phyloP scores from a whole-genome alignment of 139 green algal species.

The Closterium sp. region DNA sequence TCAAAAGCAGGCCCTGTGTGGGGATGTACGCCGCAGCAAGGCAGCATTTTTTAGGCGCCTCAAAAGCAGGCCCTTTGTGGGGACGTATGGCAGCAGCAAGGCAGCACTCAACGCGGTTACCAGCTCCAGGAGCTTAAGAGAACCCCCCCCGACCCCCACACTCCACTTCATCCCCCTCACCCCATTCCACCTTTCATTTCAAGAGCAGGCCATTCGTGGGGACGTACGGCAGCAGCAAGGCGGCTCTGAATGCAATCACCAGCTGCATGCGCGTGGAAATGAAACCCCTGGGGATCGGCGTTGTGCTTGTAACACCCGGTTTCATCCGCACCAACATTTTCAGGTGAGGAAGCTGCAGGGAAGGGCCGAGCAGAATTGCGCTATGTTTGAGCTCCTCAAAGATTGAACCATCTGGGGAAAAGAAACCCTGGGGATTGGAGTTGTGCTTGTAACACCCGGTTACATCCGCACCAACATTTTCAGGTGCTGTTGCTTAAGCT shows the following conservation, averaged over 20 bases:
- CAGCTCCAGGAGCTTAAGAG: no score
- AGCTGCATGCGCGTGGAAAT: slow-evolving; percentile 29
- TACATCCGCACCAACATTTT: slow-evolving; percentile 7
- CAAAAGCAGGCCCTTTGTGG: background rate
- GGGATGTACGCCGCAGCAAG: no score
- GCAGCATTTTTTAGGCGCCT: background rate
- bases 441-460: slow-evolving; percentile 16
- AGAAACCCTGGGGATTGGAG: slow-evolving; percentile 18
- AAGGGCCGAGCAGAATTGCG: no score
- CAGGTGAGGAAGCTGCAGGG: no score
- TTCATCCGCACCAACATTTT: slow-evolving; percentile 6
- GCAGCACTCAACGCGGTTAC: no score
- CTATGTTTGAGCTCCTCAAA: no score
- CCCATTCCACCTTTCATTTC: no score
- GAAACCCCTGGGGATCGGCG: slow-evolving; percentile 18
- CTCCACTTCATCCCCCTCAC: no score
- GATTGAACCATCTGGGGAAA: no score
- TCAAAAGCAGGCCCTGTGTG: background rate
- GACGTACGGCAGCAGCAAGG: slow-evolving; percentile 10
- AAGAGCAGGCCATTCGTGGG: background rate
- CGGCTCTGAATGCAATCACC: background rate
- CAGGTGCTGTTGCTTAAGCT: background rate
- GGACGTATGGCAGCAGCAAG: no score
- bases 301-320: slow-evolving; percentile 13
- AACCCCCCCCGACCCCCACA: no score